Evolutionary conservation across 2,329 filamentous ascomycete species (phyloP), one percentile per base, ranked within the genome.

Genomic region (Aspergillus fischeri): DNA sequence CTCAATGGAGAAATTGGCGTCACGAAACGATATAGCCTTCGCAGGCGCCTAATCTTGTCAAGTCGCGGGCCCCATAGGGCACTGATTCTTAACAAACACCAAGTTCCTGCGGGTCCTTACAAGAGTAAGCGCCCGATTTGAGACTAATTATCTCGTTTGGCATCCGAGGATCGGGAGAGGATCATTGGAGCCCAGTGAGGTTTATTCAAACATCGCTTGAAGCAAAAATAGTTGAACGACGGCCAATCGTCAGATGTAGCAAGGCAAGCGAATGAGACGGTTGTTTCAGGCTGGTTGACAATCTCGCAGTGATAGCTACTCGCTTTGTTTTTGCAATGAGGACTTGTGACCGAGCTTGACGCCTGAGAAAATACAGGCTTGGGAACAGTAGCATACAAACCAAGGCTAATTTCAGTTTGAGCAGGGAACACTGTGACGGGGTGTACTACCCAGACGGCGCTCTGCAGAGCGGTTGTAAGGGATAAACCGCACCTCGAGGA

Each of bases 201-300:
- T 21, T 20, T 24, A 14, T 24, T 45, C 1, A 20, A 20, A 10
- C 20, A 10, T 11, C 20, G 42, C 42, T 45, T 45, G n/a, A 14
- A 24, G 24, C 20, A 47, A 47, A 47, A 47, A 28, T n/a, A 32
- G 29, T 49, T 25, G 27, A 54, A 54, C 17, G 45, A 50, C 9
- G 17, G 42, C 54, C 54, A 56, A 50, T 53, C 49, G 32, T 52
- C 21, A 35, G 25, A 9, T 54, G 21, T 47, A 24, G 21, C 44
- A 47, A 27, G 11, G 44, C 44, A 27, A 27, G 4, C 24, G 14
- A 24, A 47, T 27, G 44, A 47, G 21, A 47, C 44, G 21, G 44
- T 5, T 9, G 44, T 28, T 49, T 48, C 29, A 27, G 48, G n/a
- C 20, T 20, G 25, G 14, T 35, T 25, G 28, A 20, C n/a, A 17